These are phyloP conservation scores for Cytospora mali DNA, from an alignment of 2,329 filamentous ascomycete species.

Conservation along the genomic window DNA sequence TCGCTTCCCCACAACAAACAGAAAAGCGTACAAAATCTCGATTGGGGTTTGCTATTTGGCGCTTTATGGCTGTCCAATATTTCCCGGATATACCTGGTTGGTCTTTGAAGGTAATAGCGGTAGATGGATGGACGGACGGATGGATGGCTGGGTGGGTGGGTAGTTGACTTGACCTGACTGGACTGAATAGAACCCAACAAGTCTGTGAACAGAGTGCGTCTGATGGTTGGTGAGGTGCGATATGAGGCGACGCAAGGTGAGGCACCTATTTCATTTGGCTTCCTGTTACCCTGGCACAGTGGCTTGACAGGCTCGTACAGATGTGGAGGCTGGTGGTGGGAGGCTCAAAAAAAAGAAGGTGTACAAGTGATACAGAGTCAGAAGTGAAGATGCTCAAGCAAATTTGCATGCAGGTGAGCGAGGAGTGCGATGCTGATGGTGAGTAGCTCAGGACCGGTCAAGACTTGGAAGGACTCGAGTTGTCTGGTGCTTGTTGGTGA, in stretches of 20 bases:
- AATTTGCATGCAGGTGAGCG: conserved; percentile 18
- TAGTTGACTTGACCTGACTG: conserved; percentile 7
- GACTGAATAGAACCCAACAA: too few relatives aligned
- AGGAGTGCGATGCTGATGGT: conserved; percentile 16
- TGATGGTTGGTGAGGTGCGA: conserved; percentile 19
- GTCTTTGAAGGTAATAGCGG: conserved; percentile 15
- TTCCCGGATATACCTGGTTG: conserved; percentile 13
- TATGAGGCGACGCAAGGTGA: conserved; percentile 24
- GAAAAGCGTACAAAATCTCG: conserved; percentile 19
- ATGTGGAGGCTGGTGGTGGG: conserved; percentile 26
- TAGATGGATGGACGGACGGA: conserved; percentile 4
- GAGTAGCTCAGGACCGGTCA: conserved; percentile 6
- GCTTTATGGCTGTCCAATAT: conserved; percentile 8
- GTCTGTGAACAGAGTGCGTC: conserved; percentile 5
- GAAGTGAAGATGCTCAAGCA: conserved; percentile 11
- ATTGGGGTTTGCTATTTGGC: conserved; percentile 7
- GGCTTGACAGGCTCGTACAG: conserved; percentile 31
- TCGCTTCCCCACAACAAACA: not conserved
- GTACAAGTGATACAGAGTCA: conserved; percentile 30
- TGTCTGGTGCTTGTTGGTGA: conserved; percentile 25
- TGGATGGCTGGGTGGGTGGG: conserved; percentile 14
- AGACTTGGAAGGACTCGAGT: conserved; percentile 25
- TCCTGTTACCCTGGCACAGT: conserved; percentile 29
- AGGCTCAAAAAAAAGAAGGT: conserved; percentile 27
- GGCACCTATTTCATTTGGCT: conserved; percentile 25